These are phyloP conservation scores for Bipolaris bicolor DNA, from an alignment of 2,329 filamentous ascomycete species.

Conservation along the genomic window DNA sequence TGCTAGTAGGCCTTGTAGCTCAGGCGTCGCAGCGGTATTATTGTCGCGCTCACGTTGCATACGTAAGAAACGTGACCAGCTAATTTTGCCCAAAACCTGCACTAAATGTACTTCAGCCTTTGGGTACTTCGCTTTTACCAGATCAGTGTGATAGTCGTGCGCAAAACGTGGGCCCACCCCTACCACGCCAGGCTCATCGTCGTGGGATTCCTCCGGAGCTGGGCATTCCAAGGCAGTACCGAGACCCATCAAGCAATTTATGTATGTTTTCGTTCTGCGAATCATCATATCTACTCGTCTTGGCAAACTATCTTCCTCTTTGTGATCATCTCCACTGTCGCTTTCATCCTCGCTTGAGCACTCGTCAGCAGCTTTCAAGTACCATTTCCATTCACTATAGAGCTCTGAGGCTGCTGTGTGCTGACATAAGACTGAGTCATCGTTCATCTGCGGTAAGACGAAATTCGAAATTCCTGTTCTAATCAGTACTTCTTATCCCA, in stretches of 20 bases:
- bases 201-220: constrained; percentile 19
- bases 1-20: background rate
- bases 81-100: background rate
- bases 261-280: constrained; percentile 10
- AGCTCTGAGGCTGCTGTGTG: background rate
- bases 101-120: background rate
- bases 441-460: background rate
- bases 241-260: constrained; percentile 25
- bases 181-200: constrained; percentile 10
- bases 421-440: background rate
- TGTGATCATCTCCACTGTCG: background rate
- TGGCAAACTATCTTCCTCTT: background rate
- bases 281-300: constrained; percentile 10
- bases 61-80: background rate
- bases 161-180: constrained; percentile 17
- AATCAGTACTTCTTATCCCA: background rate
- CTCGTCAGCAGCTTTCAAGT: background rate
- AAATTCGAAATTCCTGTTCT: background rate
- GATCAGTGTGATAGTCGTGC: constrained; percentile 18
- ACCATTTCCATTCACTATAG: background rate
- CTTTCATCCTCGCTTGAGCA: background rate
- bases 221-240: constrained; percentile 24
- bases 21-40: background rate
- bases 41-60: background rate
- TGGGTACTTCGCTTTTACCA: background rate